Conservation (phyloP, 1,284 basidiomycete genomes). For the Melampsora abietis-canadensis region DNA sequence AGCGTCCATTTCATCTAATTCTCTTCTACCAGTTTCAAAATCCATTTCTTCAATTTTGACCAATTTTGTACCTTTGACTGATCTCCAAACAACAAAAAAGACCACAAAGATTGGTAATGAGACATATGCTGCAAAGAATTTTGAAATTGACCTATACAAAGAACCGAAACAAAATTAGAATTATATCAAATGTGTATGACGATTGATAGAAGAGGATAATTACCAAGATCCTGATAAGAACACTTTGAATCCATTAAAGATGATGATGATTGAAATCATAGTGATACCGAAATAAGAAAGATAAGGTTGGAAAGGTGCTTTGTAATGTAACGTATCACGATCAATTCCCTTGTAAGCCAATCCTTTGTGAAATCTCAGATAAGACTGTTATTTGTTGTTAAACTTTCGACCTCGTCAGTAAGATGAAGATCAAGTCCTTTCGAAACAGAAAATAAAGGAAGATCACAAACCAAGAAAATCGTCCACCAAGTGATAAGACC, state of each 20-base stretch:
- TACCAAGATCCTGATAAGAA: slow-evolving; percentile 73
- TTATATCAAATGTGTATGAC: slow-evolving; percentile 45
- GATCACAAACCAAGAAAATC: slow-evolving; percentile 58
- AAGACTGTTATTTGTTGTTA: slow-evolving; percentile 60
- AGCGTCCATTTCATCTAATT: slow-evolving; percentile 48
- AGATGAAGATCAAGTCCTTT: slow-evolving; percentile 45
- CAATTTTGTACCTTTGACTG: slow-evolving; percentile 58
- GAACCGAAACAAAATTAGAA: slow-evolving; percentile 1
- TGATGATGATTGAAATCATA: slow-evolving; percentile 63
- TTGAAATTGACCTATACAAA: slow-evolving; percentile 37
- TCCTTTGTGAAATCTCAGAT: slow-evolving; percentile 73
- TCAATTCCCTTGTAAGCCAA: slow-evolving; percentile 70
- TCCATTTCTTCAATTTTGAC: slow-evolving; percentile 68
- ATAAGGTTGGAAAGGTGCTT: slow-evolving; percentile 63
- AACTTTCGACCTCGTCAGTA: slow-evolving; percentile 47
- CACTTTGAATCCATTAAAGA: slow-evolving; percentile 61
- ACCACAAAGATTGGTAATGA: slow-evolving; percentile 73
- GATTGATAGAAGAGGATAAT: slow-evolving; percentile 57
- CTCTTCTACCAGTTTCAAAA: slow-evolving; percentile 61
- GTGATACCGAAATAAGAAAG: slow-evolving; percentile 66
- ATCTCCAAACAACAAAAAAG: slow-evolving; percentile 64
- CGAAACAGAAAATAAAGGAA: not conserved
- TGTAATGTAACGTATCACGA: slow-evolving; percentile 65
- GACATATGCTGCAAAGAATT: slow-evolving; percentile 68
- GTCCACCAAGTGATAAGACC: slow-evolving; percentile 47